These are phyloP conservation scores for Xylogone sp. DNA, from an alignment of 2,329 filamentous ascomycete genomes.

Conservation along the genomic window DNA sequence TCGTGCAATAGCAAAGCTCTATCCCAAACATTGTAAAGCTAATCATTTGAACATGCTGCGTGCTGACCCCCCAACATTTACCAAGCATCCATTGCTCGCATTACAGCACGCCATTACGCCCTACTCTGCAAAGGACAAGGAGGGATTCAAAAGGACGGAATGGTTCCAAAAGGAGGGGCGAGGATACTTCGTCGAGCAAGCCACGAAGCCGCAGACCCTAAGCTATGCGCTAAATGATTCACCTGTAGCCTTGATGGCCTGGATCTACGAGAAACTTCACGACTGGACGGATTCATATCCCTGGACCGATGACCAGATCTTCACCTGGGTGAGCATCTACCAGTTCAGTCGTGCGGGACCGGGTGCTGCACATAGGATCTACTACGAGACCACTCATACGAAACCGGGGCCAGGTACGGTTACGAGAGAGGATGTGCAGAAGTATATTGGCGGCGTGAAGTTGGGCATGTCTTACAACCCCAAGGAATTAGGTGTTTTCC, in stretches of 20 bases:
- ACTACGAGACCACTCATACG: constrained; percentile 61
- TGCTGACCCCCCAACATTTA: constrained; percentile 43
- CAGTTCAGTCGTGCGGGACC: constrained; percentile 67
- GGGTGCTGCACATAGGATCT: constrained; percentile 64
- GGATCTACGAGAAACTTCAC: constrained; percentile 78
- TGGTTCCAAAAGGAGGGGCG: constrained; percentile 55
- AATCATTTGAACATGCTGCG: constrained; percentile 59
- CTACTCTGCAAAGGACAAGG: constrained; percentile 47
- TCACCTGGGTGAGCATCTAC: constrained; percentile 73
- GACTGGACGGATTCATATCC: constrained; percentile 71
- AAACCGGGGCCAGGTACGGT: constrained; percentile 13
- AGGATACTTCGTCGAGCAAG: constrained; percentile 57
- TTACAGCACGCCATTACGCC: constrained; percentile 51
- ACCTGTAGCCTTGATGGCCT: constrained; percentile 67
- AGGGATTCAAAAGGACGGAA: constrained; percentile 38
- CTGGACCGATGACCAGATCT: constrained; percentile 73
- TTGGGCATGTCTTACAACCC: constrained; percentile 57
- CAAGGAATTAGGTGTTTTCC: constrained; percentile 50
- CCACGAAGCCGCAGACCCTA: constrained; percentile 69
- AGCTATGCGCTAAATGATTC: constrained; percentile 67
- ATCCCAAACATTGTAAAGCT: constrained; percentile 53
- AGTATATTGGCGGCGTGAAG: constrained; percentile 23
- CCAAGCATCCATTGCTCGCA: constrained; percentile 52
- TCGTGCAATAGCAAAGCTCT: constrained; percentile 55
- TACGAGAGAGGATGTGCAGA: constrained; percentile 23